Conservation (phyloP, 2,329 filamentous ascomycete genomes). For the Didymella exigua region DNA sequence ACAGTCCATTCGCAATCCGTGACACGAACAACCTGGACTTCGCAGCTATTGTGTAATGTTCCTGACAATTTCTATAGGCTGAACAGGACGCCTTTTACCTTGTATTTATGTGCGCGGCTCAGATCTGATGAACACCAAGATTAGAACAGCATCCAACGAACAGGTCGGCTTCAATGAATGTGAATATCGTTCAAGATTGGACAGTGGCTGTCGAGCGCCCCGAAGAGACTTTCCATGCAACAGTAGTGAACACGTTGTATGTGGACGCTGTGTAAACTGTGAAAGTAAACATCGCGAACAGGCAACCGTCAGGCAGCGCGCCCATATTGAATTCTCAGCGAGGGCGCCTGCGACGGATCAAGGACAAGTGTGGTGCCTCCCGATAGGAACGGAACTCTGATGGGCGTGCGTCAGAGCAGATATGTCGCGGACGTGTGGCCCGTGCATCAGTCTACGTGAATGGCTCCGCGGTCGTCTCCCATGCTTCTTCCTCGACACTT, state of each 20-base stretch:
- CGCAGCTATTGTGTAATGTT: background rate
- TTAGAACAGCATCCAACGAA: background rate
- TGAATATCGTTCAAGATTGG: background rate
- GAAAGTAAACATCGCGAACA: background rate
- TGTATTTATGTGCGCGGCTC: background rate
- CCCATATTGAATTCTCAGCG: background rate
- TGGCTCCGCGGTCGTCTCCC: constrained; percentile 27
- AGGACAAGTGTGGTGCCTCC: constrained; percentile 7
- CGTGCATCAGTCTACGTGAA: constrained; percentile 21
- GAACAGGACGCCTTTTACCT: background rate
- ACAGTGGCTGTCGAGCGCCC: background rate
- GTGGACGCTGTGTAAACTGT: background rate
- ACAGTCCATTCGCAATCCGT: constrained; percentile 5
- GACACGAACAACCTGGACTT: background rate
- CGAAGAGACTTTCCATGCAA: background rate
- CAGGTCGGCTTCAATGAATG: background rate
- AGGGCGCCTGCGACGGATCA: constrained; percentile 3
- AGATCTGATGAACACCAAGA: background rate
- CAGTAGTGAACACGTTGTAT: background rate
- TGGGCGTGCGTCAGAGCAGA: constrained; percentile 14
- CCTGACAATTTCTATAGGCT: background rate
- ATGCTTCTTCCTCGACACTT: constrained; percentile 32
- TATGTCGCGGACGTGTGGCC: constrained; percentile 1
- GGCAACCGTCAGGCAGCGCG: background rate
- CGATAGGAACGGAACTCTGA: constrained; percentile 10